phyloP scores from a whole-genome alignment of 2,329 filamentous ascomycete species.

The Colletotrichum sp. region DNA sequence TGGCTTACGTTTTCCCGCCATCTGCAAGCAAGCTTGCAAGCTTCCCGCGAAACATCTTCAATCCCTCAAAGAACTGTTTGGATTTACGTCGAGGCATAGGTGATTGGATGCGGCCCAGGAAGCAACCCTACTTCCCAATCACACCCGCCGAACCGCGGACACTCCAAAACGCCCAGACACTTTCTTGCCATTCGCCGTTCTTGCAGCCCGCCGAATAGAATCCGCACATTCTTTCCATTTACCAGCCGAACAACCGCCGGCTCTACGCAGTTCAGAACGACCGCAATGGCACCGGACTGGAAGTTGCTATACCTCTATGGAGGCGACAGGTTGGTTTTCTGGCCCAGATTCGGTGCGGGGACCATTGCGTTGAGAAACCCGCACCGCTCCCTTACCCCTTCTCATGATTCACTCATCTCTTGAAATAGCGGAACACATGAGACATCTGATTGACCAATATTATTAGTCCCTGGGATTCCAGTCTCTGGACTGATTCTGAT shows the following conservation, averaged over 20 bases:
- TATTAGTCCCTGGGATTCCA: slow-evolving; percentile 60
- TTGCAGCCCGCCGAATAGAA: not conserved
- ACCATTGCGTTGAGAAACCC: not conserved
- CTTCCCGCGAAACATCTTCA: not conserved
- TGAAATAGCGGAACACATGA: not conserved
- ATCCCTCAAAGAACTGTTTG: not conserved
- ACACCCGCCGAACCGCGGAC: not conserved
- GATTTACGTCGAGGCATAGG: not conserved
- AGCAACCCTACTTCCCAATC: not conserved
- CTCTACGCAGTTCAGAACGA: not conserved
- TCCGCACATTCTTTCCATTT: not conserved
- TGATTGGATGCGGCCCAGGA: not conserved
- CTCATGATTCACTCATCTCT: not conserved
- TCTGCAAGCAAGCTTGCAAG: not conserved
- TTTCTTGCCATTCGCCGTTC: not conserved
- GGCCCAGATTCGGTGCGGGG: not conserved
- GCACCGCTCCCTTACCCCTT: not conserved
- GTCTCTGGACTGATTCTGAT: slow-evolving; percentile 73
- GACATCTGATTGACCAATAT: not conserved
- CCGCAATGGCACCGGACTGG: slow-evolving; percentile 12
- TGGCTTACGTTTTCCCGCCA: not conserved
- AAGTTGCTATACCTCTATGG: slow-evolving; percentile 41
- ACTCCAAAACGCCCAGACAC: not conserved
- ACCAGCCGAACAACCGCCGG: not conserved
- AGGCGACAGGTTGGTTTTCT: slow-evolving; percentile 39